A percentile compares a stretch with the other conserved stretches of the same genome.
phyloP scores from a whole-genome alignment of 2,329 filamentous ascomycete species.

The Cercospora sesami region DNA sequence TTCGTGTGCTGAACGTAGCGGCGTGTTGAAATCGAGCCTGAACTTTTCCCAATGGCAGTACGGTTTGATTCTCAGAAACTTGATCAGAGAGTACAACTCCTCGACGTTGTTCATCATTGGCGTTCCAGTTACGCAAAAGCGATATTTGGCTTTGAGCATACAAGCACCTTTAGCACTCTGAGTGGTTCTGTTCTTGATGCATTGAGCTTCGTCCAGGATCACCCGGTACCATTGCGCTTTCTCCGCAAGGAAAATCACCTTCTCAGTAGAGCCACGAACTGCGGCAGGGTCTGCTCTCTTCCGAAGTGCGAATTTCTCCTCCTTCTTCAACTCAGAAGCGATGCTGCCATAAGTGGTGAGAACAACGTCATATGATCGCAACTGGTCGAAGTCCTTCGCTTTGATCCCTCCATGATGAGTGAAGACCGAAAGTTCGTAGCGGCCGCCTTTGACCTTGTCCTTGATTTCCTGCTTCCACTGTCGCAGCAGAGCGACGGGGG shows the following conservation, averaged over 20 bases:
- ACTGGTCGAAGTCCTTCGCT: constrained; percentile 58
- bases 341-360: constrained; percentile 77
- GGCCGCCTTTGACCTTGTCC: constrained; percentile 61
- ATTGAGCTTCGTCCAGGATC: constrained; percentile 77
- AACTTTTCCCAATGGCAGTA: constrained; percentile 69
- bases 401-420: constrained; percentile 66
- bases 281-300: constrained; percentile 48
- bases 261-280: constrained; percentile 35
- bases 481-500: constrained; percentile 73
- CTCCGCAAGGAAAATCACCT: constrained; percentile 49
- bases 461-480: constrained; percentile 84
- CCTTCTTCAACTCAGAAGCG: constrained; percentile 64
- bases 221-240: constrained; percentile 64
- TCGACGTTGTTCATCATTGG: constrained; percentile 85
- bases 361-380: constrained; percentile 70
- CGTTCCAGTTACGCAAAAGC: constrained; percentile 77
- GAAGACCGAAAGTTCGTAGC: constrained; percentile 62
- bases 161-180: constrained; percentile 62
- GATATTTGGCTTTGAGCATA: constrained; percentile 59
- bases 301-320: constrained; percentile 54
- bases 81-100: constrained; percentile 75
- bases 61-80: constrained; percentile 74
- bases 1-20: constrained; percentile 49
- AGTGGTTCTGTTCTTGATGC: constrained; percentile 73
- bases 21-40: constrained; percentile 56